These are phyloP conservation scores for Maudiozyma saulgeensis DNA, from an alignment of 805 yeast species.

Conservation along the genomic window DNA sequence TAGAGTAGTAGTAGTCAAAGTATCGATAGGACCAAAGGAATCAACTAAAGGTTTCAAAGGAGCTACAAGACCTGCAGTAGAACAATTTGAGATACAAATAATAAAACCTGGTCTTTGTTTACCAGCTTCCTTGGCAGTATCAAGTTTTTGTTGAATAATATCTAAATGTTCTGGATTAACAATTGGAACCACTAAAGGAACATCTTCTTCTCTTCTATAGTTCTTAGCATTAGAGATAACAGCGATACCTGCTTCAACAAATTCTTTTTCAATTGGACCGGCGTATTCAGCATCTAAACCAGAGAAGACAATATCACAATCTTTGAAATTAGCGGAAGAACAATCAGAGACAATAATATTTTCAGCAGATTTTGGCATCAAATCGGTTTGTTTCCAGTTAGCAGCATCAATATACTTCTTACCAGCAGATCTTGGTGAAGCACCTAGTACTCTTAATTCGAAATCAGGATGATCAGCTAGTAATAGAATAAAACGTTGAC, in stretches of 20 bases:
- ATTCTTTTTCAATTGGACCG: constrained; percentile 82
- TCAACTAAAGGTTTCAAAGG: constrained; percentile 93
- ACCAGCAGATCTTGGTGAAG: constrained; percentile 90
- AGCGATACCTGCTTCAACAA: constrained; percentile 69
- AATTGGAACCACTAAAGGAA: constrained; percentile 91
- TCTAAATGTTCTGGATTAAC: constrained; percentile 87
- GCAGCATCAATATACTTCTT: constrained; percentile 76
- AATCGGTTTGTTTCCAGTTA: constrained; percentile 86
- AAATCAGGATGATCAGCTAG: constrained; percentile 84
- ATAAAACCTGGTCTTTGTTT: constrained; percentile 66
- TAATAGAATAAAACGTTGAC: constrained; percentile 86
- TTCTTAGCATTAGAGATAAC: constrained; percentile 94
- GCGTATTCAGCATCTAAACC: constrained; percentile 92
- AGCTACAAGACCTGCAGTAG: constrained; percentile 96
- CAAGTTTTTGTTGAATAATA: constrained; percentile 51
- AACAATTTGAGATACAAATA: constrained; percentile 94
- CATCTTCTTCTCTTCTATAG: constrained; percentile 78
- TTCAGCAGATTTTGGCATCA: constrained; percentile 62
- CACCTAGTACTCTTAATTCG: constrained; percentile 78
- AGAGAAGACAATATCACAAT: constrained; percentile 89
- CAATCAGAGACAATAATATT: constrained; percentile 68
- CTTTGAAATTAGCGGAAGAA: constrained; percentile 62
- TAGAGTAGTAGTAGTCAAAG: constrained; percentile 79
- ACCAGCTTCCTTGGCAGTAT: constrained; percentile 45
- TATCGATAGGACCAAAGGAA: constrained; percentile 80